phyloP scores from a whole-genome alignment of 257 asterid species.

The Knoxia roxburghii region DNA sequence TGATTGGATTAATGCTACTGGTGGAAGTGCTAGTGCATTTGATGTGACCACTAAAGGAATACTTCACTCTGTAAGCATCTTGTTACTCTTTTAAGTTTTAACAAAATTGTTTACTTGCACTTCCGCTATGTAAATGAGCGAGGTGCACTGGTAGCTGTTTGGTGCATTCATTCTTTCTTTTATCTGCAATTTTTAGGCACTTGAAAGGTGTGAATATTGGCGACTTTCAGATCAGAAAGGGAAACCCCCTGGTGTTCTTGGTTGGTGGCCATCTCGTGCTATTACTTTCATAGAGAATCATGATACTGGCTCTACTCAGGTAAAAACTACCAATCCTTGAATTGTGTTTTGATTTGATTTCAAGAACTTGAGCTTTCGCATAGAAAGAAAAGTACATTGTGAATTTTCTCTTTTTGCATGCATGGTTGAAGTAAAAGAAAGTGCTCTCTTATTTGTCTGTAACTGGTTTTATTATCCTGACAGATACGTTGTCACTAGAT shows the following conservation, averaged over 20 bases:
- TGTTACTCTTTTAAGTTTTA: background rate
- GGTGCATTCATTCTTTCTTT: background rate
- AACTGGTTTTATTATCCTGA: background rate
- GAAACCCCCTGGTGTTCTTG: conserved; percentile 93
- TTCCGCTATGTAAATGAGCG: conserved; percentile 1
- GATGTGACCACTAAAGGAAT: conserved; percentile 96
- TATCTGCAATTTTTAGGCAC: conserved; percentile 45
- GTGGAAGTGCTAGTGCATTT: conserved; percentile 93
- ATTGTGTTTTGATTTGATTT: background rate
- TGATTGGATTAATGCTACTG: conserved; percentile 94
- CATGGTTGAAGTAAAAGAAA: background rate
- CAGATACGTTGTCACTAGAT: background rate
- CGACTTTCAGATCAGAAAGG: conserved; percentile 82
- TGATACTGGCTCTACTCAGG: conserved; percentile 99
- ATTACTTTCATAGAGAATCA: conserved; percentile 98
- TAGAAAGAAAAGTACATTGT: background rate
- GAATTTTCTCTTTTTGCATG: background rate
- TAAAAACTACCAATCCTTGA: conserved; percentile 9
- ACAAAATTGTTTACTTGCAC: background rate
- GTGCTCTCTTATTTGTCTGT: background rate
- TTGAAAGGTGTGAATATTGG: conserved; percentile 88
- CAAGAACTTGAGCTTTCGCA: background rate
- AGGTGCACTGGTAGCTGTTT: background rate
- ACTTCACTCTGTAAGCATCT: conserved; percentile 74
- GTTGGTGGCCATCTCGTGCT: conserved; percentile 99